phyloP scores from a whole-genome alignment of 495 filamentous ascomycete genomes.

The Aspergillus mulundensis region DNA sequence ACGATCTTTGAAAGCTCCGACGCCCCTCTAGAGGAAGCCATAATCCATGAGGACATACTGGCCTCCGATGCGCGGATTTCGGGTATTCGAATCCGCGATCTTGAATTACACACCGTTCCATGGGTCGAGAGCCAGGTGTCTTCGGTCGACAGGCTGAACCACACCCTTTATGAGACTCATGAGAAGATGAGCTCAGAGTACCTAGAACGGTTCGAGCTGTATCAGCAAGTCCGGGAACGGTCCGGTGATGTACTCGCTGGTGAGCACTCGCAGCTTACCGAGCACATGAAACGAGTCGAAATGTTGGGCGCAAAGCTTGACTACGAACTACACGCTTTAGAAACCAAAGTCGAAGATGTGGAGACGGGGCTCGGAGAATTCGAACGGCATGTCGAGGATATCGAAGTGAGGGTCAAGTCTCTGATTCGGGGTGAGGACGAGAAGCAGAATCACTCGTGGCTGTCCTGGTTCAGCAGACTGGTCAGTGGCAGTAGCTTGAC shows the following conservation, averaged over 20 bases:
- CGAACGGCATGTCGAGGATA: constrained; percentile 69
- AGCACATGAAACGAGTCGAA: constrained; percentile 78
- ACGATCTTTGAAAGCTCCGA: constrained; percentile 27
- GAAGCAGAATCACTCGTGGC: constrained; percentile 56
- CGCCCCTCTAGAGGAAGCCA: constrained; percentile 35
- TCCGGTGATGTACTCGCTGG: constrained; percentile 63
- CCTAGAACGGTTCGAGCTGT: constrained; percentile 60
- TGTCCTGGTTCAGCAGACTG: constrained; percentile 44
- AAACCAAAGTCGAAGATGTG: constrained; percentile 81
- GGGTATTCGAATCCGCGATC: constrained; percentile 47
- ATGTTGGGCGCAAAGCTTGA: constrained; percentile 82
- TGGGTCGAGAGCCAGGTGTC: constrained; percentile 67
- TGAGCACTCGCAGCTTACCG: constrained; percentile 63
- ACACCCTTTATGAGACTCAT: constrained; percentile 54
- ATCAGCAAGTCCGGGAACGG: constrained; percentile 58
- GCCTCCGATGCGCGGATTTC: constrained; percentile 61
- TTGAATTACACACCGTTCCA: constrained; percentile 44
- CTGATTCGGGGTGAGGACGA: constrained; percentile 61
- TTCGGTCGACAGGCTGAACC: constrained; percentile 59
- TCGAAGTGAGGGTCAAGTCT: constrained; percentile 70
- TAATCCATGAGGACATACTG: constrained; percentile 45
- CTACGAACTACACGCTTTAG: constrained; percentile 81
- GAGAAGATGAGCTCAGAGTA: constrained; percentile 65
- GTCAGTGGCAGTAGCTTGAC: constrained; percentile 18
- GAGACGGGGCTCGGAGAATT: constrained; percentile 80